Evolutionary conservation across 2,329 filamentous ascomycete genomes (phyloP).

Genomic region (Alternaria rosae): DNA sequence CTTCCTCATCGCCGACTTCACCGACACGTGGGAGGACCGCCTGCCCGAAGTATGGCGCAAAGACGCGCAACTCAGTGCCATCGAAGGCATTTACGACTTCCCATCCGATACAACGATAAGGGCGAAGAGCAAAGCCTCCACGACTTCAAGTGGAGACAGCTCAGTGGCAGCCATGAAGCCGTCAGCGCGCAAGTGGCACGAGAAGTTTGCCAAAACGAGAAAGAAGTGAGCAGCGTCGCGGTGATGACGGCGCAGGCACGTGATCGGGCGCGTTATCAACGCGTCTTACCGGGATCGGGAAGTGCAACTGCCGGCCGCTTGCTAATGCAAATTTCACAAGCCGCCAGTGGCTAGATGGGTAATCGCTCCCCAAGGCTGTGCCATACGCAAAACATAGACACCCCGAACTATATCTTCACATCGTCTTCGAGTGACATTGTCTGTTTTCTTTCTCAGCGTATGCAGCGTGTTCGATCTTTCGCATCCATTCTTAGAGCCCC

Average conservation of each 20-base stretch:
- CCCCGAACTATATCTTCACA: background rate
- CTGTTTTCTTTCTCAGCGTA: slow-evolving; percentile 2
- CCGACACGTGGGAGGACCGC: slow-evolving; percentile 48
- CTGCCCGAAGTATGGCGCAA: slow-evolving; percentile 50
- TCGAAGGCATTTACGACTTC: slow-evolving; percentile 42
- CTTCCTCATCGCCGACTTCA: slow-evolving; percentile 45
- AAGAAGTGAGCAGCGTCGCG: slow-evolving; percentile 28
- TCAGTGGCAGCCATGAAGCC: slow-evolving; percentile 28
- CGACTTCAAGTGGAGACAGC: slow-evolving; percentile 10
- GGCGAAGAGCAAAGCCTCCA: slow-evolving; percentile 23
- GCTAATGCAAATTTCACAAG: slow-evolving; percentile 24
- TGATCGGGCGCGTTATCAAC: slow-evolving; percentile 10
- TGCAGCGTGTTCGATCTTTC: slow-evolving; percentile 12
- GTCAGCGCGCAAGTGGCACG: slow-evolving; percentile 51
- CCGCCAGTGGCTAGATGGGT: slow-evolving; percentile 30
- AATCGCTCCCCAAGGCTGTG: slow-evolving; percentile 5
- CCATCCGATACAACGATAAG: slow-evolving; percentile 45
- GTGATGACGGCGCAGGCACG: slow-evolving; percentile 4
- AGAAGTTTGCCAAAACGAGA: slow-evolving; percentile 47
- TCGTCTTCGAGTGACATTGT: background rate
- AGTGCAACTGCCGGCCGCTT: slow-evolving; percentile 22
- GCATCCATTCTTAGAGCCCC: slow-evolving; percentile 3
- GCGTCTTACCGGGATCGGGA: slow-evolving; percentile 17
- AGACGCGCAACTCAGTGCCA: slow-evolving; percentile 42
- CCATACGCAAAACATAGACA: slow-evolving; percentile 15